These are phyloP conservation scores for Metschnikowia lunata DNA, from an alignment of 805 yeast species.

Conservation along the genomic window DNA sequence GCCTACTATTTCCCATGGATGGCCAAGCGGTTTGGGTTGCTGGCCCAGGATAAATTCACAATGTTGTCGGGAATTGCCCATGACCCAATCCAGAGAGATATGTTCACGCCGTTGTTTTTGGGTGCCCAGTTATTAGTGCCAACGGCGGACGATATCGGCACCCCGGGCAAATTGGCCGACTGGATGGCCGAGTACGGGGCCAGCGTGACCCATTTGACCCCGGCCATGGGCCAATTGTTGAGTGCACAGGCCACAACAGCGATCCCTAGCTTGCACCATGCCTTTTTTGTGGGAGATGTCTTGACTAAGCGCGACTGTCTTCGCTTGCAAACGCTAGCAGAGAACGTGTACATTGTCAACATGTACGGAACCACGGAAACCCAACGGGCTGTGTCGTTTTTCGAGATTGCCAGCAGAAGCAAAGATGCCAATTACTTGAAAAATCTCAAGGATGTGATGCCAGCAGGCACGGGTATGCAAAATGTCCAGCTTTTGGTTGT, in stretches of 20 bases:
- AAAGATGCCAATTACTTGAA: constrained; percentile 70
- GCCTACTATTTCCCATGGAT: constrained; percentile 99
- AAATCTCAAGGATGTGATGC: constrained; percentile 90
- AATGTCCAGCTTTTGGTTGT: constrained; percentile 94
- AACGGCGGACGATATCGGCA: constrained; percentile 95
- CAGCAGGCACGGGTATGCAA: constrained; percentile 97
- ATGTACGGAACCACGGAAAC: constrained; percentile 99
- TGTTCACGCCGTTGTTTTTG: constrained; percentile 93
- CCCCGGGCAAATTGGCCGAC: constrained; percentile 95
- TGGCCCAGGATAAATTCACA: constrained; percentile 82
- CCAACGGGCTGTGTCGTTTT: constrained; percentile 95
- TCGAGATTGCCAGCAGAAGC: constrained; percentile 73
- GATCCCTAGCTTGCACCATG: constrained; percentile 85
- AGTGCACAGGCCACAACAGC: constrained; percentile 92
- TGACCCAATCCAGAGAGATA: constrained; percentile 98
- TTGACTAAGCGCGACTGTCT: constrained; percentile 95
- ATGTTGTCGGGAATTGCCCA: constrained; percentile 99
- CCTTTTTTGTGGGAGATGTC: constrained; percentile 97
- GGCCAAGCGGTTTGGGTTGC: constrained; percentile 77
- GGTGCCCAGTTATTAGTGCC: constrained; percentile 95
- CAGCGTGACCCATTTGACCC: constrained; percentile 95
- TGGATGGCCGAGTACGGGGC: constrained; percentile 94
- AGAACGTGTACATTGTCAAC: constrained; percentile 84
- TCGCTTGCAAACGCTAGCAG: constrained; percentile 86
- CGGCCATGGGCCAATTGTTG: constrained; percentile 97